Base-by-base conservation (phyloP, 441 rosid genomes). In the Pelargonium citronellum region DNA sequence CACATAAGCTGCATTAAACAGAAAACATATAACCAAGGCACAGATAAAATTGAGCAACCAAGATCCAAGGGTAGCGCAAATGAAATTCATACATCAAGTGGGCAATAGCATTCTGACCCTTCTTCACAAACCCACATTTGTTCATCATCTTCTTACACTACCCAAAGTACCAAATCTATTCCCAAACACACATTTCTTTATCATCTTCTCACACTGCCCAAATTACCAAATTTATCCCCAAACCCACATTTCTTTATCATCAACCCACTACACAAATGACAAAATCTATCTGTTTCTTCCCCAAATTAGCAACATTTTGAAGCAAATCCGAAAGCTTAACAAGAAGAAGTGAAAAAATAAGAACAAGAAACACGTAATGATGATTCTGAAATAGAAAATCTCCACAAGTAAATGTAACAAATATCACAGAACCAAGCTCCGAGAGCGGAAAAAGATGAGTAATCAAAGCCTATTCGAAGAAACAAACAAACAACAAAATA, bases 1-100 rank as follows among this genome's bases (percentile, higher is more conserved):
- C 60, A n/a, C 60, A 53, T 53, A 8, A 53, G 60, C 60, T 16
- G 60, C 60, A 53, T 53, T 39, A 53, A 53, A 16, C 20, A n/a
- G 60, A 53, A 16, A 17, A 53, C 2, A 13, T 6, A 4, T 2
- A 17, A n/a, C 8, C 43, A 6, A 39, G 43, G 8, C 20, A 5
- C 60, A 16, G 9, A 53, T 7, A 13, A 5, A 53, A 53, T 53
- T 53, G 60, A 13, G 60, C 19, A 53, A 6, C 15, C 15, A 15
- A 53, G 8, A 53, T 1, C 15, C 15, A 15, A 53, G 8, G 43
- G 43, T 39, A 39, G 43, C 10, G 10, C 43, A 39, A 39, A 39
- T 39, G 43, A 39, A 39, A 39, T 39, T 39, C 9, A 39, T 39
- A 53, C 5, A 53, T 15, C 17, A 53, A 53, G 2, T 53, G 60